Conservation (phyloP, 2,329 filamentous ascomycete genomes). For the Hyphodiscus sp. region DNA sequence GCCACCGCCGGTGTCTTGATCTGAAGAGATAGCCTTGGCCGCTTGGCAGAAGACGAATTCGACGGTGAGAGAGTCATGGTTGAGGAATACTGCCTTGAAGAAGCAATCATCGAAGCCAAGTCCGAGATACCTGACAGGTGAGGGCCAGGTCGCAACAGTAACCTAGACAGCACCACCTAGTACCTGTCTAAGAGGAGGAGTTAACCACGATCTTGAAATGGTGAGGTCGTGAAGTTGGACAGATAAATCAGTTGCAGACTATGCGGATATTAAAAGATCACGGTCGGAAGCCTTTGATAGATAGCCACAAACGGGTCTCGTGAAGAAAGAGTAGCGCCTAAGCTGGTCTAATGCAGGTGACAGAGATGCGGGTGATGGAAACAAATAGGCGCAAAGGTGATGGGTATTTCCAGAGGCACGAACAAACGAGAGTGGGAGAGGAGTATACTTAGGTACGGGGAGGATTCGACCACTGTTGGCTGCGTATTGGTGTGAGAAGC, state of each 20-base stretch:
- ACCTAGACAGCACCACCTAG: not conserved
- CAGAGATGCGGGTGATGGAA: constrained; percentile 19
- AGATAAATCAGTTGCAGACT: not conserved
- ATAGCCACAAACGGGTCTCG: constrained; percentile 7
- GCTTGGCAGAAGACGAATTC: constrained; percentile 26
- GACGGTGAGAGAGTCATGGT: constrained; percentile 24
- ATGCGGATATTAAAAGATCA: constrained; percentile 3
- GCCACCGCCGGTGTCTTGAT: constrained; percentile 41
- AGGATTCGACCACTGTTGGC: constrained; percentile 2
- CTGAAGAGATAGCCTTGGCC: constrained; percentile 50
- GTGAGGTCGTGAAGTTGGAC: not conserved
- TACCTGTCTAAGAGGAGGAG: not conserved
- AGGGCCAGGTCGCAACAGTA: not conserved
- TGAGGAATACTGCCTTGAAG: constrained; percentile 20
- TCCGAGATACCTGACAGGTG: constrained; percentile 6
- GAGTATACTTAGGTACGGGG: constrained; percentile 1
- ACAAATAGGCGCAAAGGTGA: constrained; percentile 21
- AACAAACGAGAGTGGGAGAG: constrained; percentile 7
- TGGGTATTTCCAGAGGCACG: constrained; percentile 22
- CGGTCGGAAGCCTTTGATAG: constrained; percentile 16
- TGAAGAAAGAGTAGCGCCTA: constrained; percentile 13
- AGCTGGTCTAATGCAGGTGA: constrained; percentile 22
- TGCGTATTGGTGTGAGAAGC: not conserved
- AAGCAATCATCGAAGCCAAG: constrained; percentile 20
- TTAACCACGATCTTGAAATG: not conserved